Evolutionary conservation across 768 basidiomycete species (phyloP), one percentile per base, ranked within the genome.

Genomic region (Suillus americanus): DNA sequence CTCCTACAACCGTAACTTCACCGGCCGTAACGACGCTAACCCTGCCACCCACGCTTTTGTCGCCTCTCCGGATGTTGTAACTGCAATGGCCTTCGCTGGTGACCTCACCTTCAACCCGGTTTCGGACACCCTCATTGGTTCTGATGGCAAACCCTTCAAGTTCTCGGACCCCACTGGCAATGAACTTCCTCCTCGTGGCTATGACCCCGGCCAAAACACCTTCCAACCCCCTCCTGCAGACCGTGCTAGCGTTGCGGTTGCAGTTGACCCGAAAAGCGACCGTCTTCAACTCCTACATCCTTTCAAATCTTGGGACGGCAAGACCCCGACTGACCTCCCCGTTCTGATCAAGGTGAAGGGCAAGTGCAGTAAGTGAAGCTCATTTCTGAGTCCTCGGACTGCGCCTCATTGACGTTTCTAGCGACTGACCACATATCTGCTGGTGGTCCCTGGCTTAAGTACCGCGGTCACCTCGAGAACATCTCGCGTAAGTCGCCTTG

Each of bases 1-100:
- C 61, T 98, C 96, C 23, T 99, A 99, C 87, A 99, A 99, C 89
- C 96, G 97, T 78, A 99, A 99, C 89, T 99, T 99, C 84, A 99
- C 97, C 70, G 97, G 97, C 64, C 95, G 97, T 75, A 99, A 99
- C 79, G 97, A 99, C 73, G 96, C 97, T 71, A 99, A 99, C 87
- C 95, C 97, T 25, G 95, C 95, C 67, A 99, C 97, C 38, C 97
- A 99, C 79, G 93, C 94, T 57, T 97, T 96, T 74, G 94, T 97
- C 73, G 90, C 94, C 46, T 95, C 94, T 40, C 94, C 93, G 50
- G 93, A 97, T 72, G 81, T 99, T 76, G 97, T 98, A 76, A 98
- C 97, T 69, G 97, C 97, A 65, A 89, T 99, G 85, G 87, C 92
- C 64, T 98, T 97, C 79, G 94, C 93, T 65, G 97, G 97, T 64